These are phyloP conservation scores for Lasiosphaeria ovina DNA, from an alignment of 495 filamentous ascomycete genomes.

Conservation along the genomic window DNA sequence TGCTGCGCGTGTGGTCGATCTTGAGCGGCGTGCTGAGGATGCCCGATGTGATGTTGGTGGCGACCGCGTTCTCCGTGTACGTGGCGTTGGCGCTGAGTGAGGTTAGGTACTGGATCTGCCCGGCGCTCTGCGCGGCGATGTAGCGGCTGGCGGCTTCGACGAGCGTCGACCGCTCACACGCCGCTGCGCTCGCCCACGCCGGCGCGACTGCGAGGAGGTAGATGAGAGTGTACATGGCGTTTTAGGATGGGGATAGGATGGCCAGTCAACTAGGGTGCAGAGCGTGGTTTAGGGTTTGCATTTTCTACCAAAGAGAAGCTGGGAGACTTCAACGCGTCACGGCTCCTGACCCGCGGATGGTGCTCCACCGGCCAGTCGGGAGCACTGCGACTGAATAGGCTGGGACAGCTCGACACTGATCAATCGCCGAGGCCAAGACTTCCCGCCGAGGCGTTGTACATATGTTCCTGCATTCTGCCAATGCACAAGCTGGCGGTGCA, in stretches of 20 bases:
- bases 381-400: no score
- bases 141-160: slow-evolving; percentile 23
- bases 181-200: neutral
- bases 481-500: no score
- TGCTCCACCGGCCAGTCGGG: no score
- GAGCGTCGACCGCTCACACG: slow-evolving; percentile 17
- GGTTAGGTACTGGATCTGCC: slow-evolving; percentile 25
- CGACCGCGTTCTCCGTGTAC: slow-evolving; percentile 44
- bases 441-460: no score
- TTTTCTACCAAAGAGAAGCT: no score
- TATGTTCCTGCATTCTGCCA: no score
- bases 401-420: no score
- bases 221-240: neutral
- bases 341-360: no score
- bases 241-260: neutral
- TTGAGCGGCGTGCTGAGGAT: slow-evolving; percentile 40
- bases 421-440: no score
- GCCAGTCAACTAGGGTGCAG: no score
- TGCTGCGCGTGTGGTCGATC: slow-evolving; percentile 44
- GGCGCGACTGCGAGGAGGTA: neutral
- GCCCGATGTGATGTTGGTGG: slow-evolving; percentile 33
- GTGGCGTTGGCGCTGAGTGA: slow-evolving; percentile 11
- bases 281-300: no score
- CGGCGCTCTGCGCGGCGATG: slow-evolving; percentile 39
- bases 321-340: no score